Evolutionary conservation across 106 monocot genomes (phyloP), one percentile per base, ranked within the genome.

Genomic region (Platanthera guangdongensis): DNA sequence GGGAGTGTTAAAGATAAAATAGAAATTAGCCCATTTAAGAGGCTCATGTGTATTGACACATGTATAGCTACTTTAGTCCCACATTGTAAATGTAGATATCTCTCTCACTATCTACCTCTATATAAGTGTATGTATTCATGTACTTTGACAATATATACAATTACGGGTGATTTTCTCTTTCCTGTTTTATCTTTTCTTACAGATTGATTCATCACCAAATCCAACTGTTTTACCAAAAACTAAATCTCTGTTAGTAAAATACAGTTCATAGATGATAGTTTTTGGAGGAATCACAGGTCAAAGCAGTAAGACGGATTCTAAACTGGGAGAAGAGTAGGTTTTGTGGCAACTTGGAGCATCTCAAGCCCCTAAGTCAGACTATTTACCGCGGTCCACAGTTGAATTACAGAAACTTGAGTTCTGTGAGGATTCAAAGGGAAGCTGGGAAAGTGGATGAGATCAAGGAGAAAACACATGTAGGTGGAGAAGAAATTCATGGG

Each of bases 391-490:
- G 52, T 63, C 73, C 79, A 47, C 76, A 57, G 25, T 52, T 75
- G 49, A 78, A 75, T 25, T 48, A 51, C 15, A 77, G 22, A 18
- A 83, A 80, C n/a, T 16, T 47, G 46, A 77, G 72, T 51, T 73
- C 60, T 22, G 75, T n/a, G 6, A 82, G 79, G 79, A 76, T 18
- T 50, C 76, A 71, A 77, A 63, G 55, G 32, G 52, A 50, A 51
- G 69, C 72, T 72, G 51, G 75, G 32, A 79, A 77, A 72, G 10
- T 28, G 16, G 69, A 84, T 9, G 47, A 25, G 25, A 32, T 18
- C 22, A 52, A 51, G 53, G 68, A 68, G 45, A 92, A 86, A 79
- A 77, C 78, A 15, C 51, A 84, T 75, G 77, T 75, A 12, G 39
- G 39, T 89, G 12, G 82, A 80, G 19, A 59, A 79, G 75, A 82